A percentile compares a stretch with the other conserved stretches of the same genome.
phyloP scores from a whole-genome alignment of 495 filamentous ascomycete genomes.

The Talaromyces ruber region DNA sequence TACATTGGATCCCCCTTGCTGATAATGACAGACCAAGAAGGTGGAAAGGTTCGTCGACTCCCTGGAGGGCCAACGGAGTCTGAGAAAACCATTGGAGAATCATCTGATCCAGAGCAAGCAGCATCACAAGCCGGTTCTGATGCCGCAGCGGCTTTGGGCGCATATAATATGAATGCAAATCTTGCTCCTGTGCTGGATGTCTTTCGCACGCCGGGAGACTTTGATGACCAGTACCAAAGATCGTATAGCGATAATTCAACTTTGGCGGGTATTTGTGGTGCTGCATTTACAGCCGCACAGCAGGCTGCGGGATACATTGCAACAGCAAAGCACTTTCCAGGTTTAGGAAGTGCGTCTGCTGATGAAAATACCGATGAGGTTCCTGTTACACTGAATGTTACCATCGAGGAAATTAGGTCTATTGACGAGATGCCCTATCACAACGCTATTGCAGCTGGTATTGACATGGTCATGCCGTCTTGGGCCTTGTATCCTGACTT shows the following conservation, averaged over 20 bases:
- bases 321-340: conserved; percentile 26
- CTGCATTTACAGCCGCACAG: conserved; percentile 20
- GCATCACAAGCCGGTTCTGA: conserved; percentile 18
- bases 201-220: conserved; percentile 20
- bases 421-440: conserved; percentile 20
- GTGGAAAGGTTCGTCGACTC: conserved; percentile 21
- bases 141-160: conserved; percentile 14
- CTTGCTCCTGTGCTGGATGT: conserved; percentile 25
- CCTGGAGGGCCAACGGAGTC: conserved; percentile 21
- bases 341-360: conserved; percentile 16
- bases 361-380: conserved; percentile 19
- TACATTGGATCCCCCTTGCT: conserved; percentile 19
- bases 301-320: conserved; percentile 25
- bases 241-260: conserved; percentile 20
- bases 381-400: conserved; percentile 22
- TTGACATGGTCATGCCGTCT: conserved; percentile 28
- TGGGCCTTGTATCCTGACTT: conserved; percentile 27
- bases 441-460: conserved; percentile 17
- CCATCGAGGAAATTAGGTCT: conserved; percentile 13
- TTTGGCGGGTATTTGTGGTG: conserved; percentile 15
- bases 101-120: conserved; percentile 10
- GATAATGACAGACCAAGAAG: conserved; percentile 32
- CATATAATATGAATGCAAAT: conserved; percentile 20
- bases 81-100: conserved; percentile 20
- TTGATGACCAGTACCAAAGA: conserved; percentile 18